A percentile compares a stretch with the other conserved stretches of the same genome.
Conservation (phyloP, 2,329 filamentous ascomycete genomes). For the Colletotrichum sp. region DNA sequence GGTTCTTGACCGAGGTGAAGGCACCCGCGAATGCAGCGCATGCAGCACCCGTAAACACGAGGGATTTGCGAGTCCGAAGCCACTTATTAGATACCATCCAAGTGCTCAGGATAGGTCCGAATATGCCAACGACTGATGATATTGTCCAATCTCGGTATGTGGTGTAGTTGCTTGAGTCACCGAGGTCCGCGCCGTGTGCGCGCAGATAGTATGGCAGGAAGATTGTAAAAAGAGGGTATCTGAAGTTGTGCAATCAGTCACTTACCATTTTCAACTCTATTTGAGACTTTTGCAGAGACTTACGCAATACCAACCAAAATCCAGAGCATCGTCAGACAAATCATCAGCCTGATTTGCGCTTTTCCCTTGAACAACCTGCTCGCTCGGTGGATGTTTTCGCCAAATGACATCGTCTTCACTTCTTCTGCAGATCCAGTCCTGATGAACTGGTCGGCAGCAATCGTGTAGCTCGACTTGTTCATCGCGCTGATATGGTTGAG, state of each 20-base stretch:
- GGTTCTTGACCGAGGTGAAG: not conserved
- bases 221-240: not conserved
- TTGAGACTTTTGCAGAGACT: not conserved
- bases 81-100: not conserved
- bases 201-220: not conserved
- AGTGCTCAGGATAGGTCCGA: not conserved
- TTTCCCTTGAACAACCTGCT: not conserved
- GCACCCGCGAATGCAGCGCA: not conserved
- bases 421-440: not conserved
- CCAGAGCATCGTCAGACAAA: not conserved
- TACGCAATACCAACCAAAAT: not conserved
- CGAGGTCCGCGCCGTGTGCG: not conserved
- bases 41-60: not conserved
- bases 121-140: not conserved
- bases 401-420: not conserved
- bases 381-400: not conserved
- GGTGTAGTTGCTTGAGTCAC: not conserved
- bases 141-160: not conserved
- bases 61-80: not conserved
- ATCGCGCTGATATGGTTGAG: not conserved
- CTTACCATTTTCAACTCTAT: too few relatives aligned
- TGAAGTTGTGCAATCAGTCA: not conserved
- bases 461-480: not conserved
- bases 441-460: not conserved
- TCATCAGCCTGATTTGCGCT: not conserved